These are phyloP conservation scores for Kodamaea sp. DNA, from an alignment of 1,139 yeast genomes.

Conservation along the genomic window DNA sequence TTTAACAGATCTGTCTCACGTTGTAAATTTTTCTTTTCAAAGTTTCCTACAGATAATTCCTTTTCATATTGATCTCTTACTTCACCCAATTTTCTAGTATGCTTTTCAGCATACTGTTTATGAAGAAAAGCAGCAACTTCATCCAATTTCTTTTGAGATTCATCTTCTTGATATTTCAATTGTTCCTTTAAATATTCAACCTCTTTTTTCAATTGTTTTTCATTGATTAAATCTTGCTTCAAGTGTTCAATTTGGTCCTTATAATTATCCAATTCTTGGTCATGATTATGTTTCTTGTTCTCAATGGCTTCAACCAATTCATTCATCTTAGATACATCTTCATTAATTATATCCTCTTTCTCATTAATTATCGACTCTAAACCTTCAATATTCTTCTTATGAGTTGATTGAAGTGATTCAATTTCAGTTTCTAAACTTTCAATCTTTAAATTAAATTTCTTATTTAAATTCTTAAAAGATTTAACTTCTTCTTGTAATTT, in stretches of 20 bases:
- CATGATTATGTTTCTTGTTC: slow-evolving; percentile 12
- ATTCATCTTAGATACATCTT: slow-evolving; percentile 20
- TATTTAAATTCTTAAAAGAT: slow-evolving; percentile 8
- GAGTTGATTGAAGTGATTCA: slow-evolving; percentile 1
- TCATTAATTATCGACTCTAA: slow-evolving; percentile 13
- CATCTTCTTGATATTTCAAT: slow-evolving; percentile 15
- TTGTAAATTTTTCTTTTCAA: slow-evolving; percentile 13
- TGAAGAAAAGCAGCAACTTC: slow-evolving; percentile 24
- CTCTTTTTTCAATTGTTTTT: slow-evolving; percentile 10
- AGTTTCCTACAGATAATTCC: slow-evolving; percentile 10
- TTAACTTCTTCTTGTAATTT: slow-evolving; percentile 9
- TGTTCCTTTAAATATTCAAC: slow-evolving; percentile 13
- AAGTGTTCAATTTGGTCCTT: slow-evolving; percentile 14
- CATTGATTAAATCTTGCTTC: slow-evolving; percentile 9
- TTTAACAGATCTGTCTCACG: slow-evolving; percentile 17
- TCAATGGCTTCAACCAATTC: slow-evolving; percentile 19
- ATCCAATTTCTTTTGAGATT: slow-evolving; percentile 20
- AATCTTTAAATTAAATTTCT: slow-evolving; percentile 10
- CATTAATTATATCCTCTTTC: slow-evolving; percentile 21
- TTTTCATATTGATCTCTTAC: slow-evolving; percentile 16
- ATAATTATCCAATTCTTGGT: slow-evolving; percentile 11
- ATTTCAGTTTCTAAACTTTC: slow-evolving; percentile 12
- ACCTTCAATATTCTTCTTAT: slow-evolving; percentile 3
- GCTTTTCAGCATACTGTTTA: slow-evolving; percentile 25
- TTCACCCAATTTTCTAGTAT: slow-evolving; percentile 16